Conservation (phyloP, 805 yeast species). For the Candida sphagnicola region DNA sequence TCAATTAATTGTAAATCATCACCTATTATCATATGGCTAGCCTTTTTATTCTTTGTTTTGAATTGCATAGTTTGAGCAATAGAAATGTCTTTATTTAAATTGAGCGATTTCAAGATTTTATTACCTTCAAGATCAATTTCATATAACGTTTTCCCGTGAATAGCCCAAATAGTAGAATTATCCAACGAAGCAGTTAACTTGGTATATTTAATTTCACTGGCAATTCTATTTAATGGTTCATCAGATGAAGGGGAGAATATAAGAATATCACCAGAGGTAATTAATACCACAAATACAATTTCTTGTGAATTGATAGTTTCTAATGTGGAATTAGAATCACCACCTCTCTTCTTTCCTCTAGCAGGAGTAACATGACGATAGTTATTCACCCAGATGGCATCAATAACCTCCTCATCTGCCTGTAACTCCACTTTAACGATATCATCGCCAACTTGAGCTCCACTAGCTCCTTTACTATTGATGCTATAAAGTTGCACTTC, state of each 20-base stretch:
- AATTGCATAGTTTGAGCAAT: conserved; percentile 13
- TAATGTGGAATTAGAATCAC: neutral
- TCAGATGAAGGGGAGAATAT: conserved; percentile 42
- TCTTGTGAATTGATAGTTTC: conserved; percentile 5
- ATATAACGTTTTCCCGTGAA: conserved; percentile 10
- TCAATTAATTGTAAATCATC: conserved; percentile 26
- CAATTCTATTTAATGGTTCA: conserved; percentile 33
- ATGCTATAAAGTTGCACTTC: conserved; percentile 42
- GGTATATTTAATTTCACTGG: conserved; percentile 19
- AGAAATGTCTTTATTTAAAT: neutral
- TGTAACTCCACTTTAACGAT: conserved; percentile 37
- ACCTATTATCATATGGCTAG: conserved; percentile 17
- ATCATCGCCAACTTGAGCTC: conserved; percentile 11
- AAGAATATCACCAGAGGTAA: conserved; percentile 35
- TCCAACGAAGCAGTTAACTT: conserved; percentile 13
- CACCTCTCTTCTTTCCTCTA: conserved; percentile 21
- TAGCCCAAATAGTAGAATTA: conserved; percentile 20
- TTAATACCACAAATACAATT: conserved; percentile 25
- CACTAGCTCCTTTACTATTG: conserved; percentile 7
- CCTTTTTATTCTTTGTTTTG: conserved; percentile 9
- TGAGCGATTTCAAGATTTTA: neutral
- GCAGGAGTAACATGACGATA: conserved; percentile 8
- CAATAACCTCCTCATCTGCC: conserved; percentile 31
- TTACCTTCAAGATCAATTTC: conserved; percentile 1
- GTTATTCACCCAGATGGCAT: conserved; percentile 33